Percentiles rank a stretch among this genome's conserved stretches.
phyloP scores from a whole-genome alignment of 257 asterid species.

The Salvia rosmarinus region DNA sequence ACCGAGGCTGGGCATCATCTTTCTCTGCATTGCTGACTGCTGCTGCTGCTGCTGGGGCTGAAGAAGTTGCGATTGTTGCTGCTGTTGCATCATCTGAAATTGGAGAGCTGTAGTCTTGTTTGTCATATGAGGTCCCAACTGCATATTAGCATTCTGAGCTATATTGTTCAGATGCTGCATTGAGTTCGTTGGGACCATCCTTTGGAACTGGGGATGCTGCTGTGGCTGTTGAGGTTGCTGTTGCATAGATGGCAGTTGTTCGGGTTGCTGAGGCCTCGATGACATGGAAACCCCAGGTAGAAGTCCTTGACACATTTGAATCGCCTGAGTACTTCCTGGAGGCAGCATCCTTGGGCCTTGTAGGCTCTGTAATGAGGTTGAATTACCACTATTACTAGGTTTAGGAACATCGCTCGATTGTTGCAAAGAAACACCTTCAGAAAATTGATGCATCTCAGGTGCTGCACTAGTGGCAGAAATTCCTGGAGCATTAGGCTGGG shows the following conservation, averaged over 20 bases:
- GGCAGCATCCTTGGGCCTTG: conserved; percentile 70
- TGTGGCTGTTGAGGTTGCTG: conserved; percentile 53
- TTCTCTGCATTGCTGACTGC: conserved; percentile 65
- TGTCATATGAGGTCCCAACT: conserved; percentile 59
- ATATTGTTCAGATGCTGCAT: conserved; percentile 62
- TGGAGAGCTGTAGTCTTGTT: conserved; percentile 60
- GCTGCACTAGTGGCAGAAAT: conserved; percentile 42
- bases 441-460: conserved; percentile 68
- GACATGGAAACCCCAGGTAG: conserved; percentile 57
- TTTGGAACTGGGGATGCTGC: conserved; percentile 74
- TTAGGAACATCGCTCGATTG: conserved; percentile 52
- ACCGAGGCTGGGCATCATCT: conserved; percentile 75
- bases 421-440: conserved; percentile 66
- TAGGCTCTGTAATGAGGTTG: conserved; percentile 51
- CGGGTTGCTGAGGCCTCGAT: conserved; percentile 71
- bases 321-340: conserved; percentile 62
- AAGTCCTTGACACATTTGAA: conserved; percentile 84
- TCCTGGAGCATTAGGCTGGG: conserved; percentile 54
- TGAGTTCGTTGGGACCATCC: conserved; percentile 72
- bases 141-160: conserved; percentile 71
- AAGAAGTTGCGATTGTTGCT: conserved; percentile 44
- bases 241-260: conserved; percentile 58
- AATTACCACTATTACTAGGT: conserved; percentile 53
- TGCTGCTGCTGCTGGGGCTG: conserved; percentile 52
- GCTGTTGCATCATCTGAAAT: conserved; percentile 72